Evolutionary conservation across 2,329 filamentous ascomycete genomes (phyloP), one percentile per base, ranked within the genome.

Genomic region (Ceratocystis harringtonii): DNA sequence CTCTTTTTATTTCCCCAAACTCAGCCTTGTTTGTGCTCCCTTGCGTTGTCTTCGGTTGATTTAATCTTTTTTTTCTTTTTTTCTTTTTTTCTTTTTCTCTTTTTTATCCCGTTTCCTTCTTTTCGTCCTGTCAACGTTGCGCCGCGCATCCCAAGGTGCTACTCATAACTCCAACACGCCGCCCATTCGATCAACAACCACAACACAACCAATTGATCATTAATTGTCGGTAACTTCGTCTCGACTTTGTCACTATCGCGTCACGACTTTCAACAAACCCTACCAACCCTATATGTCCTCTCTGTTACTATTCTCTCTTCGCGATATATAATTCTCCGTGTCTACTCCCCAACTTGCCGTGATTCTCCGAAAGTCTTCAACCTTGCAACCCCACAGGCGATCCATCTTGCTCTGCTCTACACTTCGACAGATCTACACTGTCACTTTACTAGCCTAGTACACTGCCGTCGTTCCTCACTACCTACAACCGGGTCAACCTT

Each of bases 1-100:
- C 45, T 50, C 19, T 62, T 48, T 19, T 43, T 50, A 36, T 22
- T 19, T 28, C 36, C 50, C 44, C 43, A 55, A 61, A 22, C 45
- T 58, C 61, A 43, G 61, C 57, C 65, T 63, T 62, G 55, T 50
- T 48, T 62, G 45, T 57, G 60, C 41, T 17, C 25, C 61, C 32
- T n/a, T 32, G 3, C 44, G 10, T 61, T 52, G 32, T 22, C 30
- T 48, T 48, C 15, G 15, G n/a, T 48, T n/a, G 25, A 45, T 62
- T 62, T 50, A 36, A 25, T 48, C 28, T 50, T 36, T 60, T 48
- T 63, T 57, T 62, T 48, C 44, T 12, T 25, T 55, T 25, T 25
- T 22, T 2, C n/a, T 5, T 50, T 48, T 63, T 57, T 62, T 48
- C 44, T 12, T 25, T 55, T 25, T 25, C 17, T 2, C n/a, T 5